These are phyloP conservation scores for Zea luxurians DNA, from an alignment of 176 grass and related monocot genomes.

Conservation along the genomic window DNA sequence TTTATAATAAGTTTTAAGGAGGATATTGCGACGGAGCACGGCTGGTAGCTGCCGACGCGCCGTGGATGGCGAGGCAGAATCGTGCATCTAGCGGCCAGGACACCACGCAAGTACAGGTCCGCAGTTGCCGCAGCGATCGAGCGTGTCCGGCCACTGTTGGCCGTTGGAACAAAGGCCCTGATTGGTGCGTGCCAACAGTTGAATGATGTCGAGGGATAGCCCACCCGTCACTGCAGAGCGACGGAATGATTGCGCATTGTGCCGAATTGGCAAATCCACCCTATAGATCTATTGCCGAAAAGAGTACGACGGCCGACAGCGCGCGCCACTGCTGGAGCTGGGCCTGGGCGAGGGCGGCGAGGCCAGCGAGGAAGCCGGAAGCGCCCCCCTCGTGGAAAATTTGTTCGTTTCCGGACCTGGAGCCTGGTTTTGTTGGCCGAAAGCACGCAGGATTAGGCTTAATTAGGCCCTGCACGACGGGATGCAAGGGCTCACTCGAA, in stretches of 20 bases:
- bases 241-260: background rate
- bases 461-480: background rate
- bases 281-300: background rate
- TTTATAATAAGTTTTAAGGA: too few relatives aligned
- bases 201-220: background rate
- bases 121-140: background rate
- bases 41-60: background rate
- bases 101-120: background rate
- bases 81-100: background rate
- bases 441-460: too few relatives aligned
- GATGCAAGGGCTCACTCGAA: background rate
- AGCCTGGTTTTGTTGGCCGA: too few relatives aligned
- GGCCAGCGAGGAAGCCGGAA: too few relatives aligned
- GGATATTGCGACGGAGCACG: background rate
- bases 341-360: too few relatives aligned
- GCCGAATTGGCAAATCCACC: background rate
- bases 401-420: too few relatives aligned
- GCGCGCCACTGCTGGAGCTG: background rate
- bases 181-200: background rate
- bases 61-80: background rate
- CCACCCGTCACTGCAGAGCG: background rate
- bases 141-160: constrained; percentile 17
- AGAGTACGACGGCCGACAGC: background rate
- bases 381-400: too few relatives aligned
- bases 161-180: background rate